These are phyloP conservation scores for Boletus sp. DNA, from an alignment of 768 basidiomycete species.

Conservation along the genomic window DNA sequence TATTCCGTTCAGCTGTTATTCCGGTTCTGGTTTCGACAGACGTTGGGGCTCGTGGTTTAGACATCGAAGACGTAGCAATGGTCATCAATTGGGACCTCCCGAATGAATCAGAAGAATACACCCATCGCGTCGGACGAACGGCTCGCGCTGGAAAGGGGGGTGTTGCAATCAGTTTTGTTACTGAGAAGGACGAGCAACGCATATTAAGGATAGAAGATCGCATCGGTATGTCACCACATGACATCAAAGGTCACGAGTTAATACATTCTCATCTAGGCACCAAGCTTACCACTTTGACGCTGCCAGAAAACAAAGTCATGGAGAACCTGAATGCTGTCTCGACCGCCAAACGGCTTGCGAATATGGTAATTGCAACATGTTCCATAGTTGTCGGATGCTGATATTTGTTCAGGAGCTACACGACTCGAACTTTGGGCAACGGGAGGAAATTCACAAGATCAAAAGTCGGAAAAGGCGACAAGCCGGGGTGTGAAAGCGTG, in stretches of 20 bases:
- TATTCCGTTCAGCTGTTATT: conserved; percentile 83
- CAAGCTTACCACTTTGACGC: conserved; percentile 65
- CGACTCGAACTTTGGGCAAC: conserved; percentile 84
- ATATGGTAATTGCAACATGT: conserved; percentile 61
- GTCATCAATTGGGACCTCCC: conserved; percentile 99
- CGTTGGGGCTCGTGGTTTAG: conserved; percentile 92
- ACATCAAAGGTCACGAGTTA: not conserved
- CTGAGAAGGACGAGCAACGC: conserved; percentile 86
- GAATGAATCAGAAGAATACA: conserved; percentile 86
- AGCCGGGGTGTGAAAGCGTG: not conserved
- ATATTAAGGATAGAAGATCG: conserved; percentile 81
- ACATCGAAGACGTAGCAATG: conserved; percentile 94
- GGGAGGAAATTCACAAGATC: conserved; percentile 78
- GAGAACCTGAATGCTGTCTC: conserved; percentile 87
- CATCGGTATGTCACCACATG: conserved; percentile 59
- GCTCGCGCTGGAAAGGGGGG: conserved; percentile 90
- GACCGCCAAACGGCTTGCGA: conserved; percentile 88
- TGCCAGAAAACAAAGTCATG: conserved; percentile 81
- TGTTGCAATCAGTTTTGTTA: conserved; percentile 90
- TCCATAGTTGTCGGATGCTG: not conserved
- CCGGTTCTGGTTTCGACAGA: conserved; percentile 94
- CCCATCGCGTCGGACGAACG: conserved; percentile 92
- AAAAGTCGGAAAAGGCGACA: conserved; percentile 41
- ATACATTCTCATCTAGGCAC: conserved; percentile 48
- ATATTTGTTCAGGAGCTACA: conserved; percentile 64